Evolutionary conservation across 768 basidiomycete genomes (phyloP).

Genomic region (Tulasnella sp.): DNA sequence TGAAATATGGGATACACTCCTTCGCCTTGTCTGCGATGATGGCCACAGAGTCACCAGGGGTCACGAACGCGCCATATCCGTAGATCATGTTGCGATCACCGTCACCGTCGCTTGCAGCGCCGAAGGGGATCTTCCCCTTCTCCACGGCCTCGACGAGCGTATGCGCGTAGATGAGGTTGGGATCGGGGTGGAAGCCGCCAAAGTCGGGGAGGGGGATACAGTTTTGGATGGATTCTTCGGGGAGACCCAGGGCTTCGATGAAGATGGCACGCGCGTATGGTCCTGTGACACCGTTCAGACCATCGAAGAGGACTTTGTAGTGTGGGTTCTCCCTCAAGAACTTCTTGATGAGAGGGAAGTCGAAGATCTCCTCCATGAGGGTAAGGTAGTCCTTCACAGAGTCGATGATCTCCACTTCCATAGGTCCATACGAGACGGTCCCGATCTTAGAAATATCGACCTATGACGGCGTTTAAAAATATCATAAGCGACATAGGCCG

Average conservation of each 20-base stretch:
- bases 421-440: constrained; percentile 66
- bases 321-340: constrained; percentile 68
- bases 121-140: constrained; percentile 72
- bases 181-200: constrained; percentile 96
- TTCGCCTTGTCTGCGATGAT: constrained; percentile 92
- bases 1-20: constrained; percentile 84
- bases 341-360: constrained; percentile 80
- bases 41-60: constrained; percentile 93
- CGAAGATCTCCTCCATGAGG: constrained; percentile 82
- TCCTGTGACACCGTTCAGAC: constrained; percentile 91
- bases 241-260: constrained; percentile 68
- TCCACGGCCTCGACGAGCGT: constrained; percentile 89
- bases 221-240: constrained; percentile 76
- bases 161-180: constrained; percentile 96
- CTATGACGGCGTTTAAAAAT: constrained; percentile 28
- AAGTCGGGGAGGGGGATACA: constrained; percentile 88
- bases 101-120: constrained; percentile 94
- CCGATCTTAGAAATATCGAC: constrained; percentile 79
- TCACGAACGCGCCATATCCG: constrained; percentile 94
- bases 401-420: constrained; percentile 84
- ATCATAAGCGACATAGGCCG: neutral
- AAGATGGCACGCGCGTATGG: constrained; percentile 89
- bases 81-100: constrained; percentile 99
- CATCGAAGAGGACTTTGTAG: constrained; percentile 89
- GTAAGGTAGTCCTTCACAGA: constrained; percentile 81